phyloP scores from a whole-genome alignment of 2,329 filamentous ascomycete genomes.

The Clonostachys rhizophaga region DNA sequence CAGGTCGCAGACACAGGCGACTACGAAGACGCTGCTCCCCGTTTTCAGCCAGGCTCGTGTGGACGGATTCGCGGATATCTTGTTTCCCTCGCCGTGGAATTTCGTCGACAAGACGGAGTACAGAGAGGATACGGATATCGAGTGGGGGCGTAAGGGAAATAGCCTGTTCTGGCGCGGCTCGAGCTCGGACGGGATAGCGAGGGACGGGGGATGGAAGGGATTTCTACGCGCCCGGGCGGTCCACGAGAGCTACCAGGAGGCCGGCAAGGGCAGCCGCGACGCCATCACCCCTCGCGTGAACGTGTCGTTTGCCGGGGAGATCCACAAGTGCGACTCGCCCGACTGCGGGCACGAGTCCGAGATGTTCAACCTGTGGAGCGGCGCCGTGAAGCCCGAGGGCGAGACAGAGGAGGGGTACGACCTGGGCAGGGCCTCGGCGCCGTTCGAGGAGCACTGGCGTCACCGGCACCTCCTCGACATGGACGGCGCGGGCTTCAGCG shows the following conservation, averaged over 20 bases:
- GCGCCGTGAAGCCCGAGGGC: conserved; percentile 17
- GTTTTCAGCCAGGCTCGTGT: conserved; percentile 52
- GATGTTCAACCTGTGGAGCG: conserved; percentile 34
- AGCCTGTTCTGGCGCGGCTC: conserved; percentile 52
- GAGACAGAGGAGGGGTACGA: conserved; percentile 3
- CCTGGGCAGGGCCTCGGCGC: conserved; percentile 2
- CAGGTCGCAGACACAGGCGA: conserved; percentile 41
- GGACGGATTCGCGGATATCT: conserved; percentile 48
- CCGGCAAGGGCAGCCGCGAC: conserved; percentile 16
- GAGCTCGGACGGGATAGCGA: conserved; percentile 44
- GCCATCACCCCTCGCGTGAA: conserved; percentile 14
- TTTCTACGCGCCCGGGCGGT: conserved; percentile 69
- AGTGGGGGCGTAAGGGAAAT: conserved; percentile 42
- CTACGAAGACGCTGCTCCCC: conserved; percentile 41
- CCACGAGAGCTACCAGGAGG: conserved; percentile 38
- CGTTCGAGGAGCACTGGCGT: conserved; percentile 37
- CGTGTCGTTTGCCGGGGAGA: conserved; percentile 34
- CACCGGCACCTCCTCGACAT: conserved; percentile 67
- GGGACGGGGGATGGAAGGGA: conserved; percentile 42
- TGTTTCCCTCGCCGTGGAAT: conserved; percentile 50
- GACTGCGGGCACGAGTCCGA: conserved; percentile 27
- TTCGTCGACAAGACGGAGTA: conserved; percentile 53
- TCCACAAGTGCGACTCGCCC: conserved; percentile 34
- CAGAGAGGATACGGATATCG: conserved; percentile 35
- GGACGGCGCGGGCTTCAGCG: conserved; percentile 64